Evolutionary conservation across 192 early-diverging fungal species (phyloP), one percentile per base, ranked within the genome.

Genomic region (Backusella morwellensis): DNA sequence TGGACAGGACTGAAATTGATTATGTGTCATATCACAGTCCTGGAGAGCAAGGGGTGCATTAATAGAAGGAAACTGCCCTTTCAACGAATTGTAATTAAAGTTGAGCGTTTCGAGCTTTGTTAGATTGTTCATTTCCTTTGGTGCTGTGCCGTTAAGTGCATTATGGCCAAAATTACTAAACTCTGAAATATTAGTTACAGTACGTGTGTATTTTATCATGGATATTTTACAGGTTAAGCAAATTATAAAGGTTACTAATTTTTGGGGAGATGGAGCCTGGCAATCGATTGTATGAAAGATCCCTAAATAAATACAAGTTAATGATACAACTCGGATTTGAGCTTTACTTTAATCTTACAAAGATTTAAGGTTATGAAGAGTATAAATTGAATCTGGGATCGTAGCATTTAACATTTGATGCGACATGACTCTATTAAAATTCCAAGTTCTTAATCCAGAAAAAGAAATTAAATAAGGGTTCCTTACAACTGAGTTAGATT

Each of bases 271-370:
- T 63, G 35, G 15, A 14, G 1, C 82, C 82, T 47, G 76, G 66
- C 14, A 83, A 44, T 42, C 75, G 47, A 56, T 83, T 83, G 32
- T 74, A 70, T n/a, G 82, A 78, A 15, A 83, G 59, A 52, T 83
- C 79, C 3, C 81, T 82, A 47, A 15, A 72, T 52, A 42, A 34
- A 26, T 41, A 6, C 4, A 14, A 36, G 69, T 40, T 21, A 32
- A 70, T 42, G 8, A 56, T 44, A 32, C 5, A 44, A 44, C 42
- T 5, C 42, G 15, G 11, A 29, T 12, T 29, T 72, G 69, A 7
- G 14, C 35, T 9, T 15, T 29, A n/a, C 15, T 41, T 38, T 75
- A 6, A 54, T 74, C 75, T 79, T 76, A 79, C 81, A 83, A 75
- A 35, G 9, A 42, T 68, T 66, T 36, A 41, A 83, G 66, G 29